Evolutionary conservation across 2,329 filamentous ascomycete species (phyloP).

Genomic region (Penicillium sp.): DNA sequence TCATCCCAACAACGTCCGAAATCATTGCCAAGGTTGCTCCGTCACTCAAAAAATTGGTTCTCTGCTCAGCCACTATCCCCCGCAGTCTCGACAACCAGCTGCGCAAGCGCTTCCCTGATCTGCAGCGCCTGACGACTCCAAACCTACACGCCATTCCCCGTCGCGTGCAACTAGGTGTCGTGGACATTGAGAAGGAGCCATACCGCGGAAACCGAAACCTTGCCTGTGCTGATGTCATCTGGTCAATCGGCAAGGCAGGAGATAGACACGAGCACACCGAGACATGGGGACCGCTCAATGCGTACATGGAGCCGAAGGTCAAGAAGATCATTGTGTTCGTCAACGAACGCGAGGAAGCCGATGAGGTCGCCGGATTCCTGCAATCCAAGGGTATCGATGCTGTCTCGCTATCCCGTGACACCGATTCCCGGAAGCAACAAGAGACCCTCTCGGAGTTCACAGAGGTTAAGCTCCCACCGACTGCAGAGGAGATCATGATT

Average conservation of each 20-base stretch:
- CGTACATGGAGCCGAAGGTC: conserved; percentile 53
- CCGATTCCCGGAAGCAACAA: conserved; percentile 70
- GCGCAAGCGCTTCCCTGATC: conserved; percentile 75
- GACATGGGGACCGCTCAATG: conserved; percentile 30
- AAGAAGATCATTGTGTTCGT: conserved; percentile 94
- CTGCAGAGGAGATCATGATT: conserved; percentile 35
- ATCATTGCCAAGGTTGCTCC: conserved; percentile 80
- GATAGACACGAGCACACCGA: conserved; percentile 40
- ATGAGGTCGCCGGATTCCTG: conserved; percentile 76
- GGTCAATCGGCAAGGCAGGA: conserved; percentile 82
- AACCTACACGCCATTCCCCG: conserved; percentile 95
- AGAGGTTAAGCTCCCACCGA: conserved; percentile 37
- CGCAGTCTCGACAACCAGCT: conserved; percentile 82
- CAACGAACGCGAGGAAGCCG: conserved; percentile 88
- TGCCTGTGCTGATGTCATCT: conserved; percentile 92
- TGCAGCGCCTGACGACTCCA: conserved; percentile 83
- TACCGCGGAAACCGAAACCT: conserved; percentile 91
- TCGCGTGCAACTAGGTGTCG: conserved; percentile 86
- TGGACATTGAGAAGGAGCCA: conserved; percentile 88
- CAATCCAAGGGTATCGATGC: conserved; percentile 84
- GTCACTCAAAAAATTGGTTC: conserved; percentile 78
- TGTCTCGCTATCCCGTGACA: conserved; percentile 79
- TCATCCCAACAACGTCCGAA: conserved; percentile 74
- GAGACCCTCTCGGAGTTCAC: conserved; percentile 77
- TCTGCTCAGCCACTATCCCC: conserved; percentile 96